A percentile compares a stretch with the other conserved stretches of the same genome.
These are phyloP conservation scores for Suillus lakei DNA, from an alignment of 768 basidiomycete genomes.

Conservation along the genomic window DNA sequence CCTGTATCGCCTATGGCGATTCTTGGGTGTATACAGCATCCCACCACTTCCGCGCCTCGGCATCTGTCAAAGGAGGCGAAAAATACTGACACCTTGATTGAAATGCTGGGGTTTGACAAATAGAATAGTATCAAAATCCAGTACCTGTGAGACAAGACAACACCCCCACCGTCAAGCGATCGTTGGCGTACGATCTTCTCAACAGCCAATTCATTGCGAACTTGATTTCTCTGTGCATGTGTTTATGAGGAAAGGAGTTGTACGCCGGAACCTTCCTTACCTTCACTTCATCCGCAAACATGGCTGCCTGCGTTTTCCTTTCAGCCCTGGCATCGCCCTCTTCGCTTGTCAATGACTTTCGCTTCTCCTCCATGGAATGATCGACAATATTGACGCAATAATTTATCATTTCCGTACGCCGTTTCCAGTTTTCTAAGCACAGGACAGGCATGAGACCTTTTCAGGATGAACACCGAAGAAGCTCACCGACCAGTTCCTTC, in stretches of 20 bases:
- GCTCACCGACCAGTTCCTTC: slow-evolving; percentile 78
- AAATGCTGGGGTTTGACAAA: slow-evolving; percentile 58
- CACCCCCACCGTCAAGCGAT: slow-evolving; percentile 66
- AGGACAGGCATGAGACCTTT: slow-evolving; percentile 22
- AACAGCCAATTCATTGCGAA: slow-evolving; percentile 74
- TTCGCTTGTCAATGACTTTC: slow-evolving; percentile 45
- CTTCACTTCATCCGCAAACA: slow-evolving; percentile 75
- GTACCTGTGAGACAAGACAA: slow-evolving; percentile 15
- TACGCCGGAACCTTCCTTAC: slow-evolving; percentile 42
- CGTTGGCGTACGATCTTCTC: slow-evolving; percentile 74
- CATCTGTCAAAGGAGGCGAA: slow-evolving; percentile 63
- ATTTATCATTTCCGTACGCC: slow-evolving; percentile 71
- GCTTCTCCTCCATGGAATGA: slow-evolving; percentile 61
- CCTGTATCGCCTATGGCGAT: slow-evolving; percentile 27
- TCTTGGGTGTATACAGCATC: slow-evolving; percentile 43
- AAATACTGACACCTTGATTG: slow-evolving; percentile 81
- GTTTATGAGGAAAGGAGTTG: slow-evolving; percentile 4
- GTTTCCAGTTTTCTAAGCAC: slow-evolving; percentile 66
- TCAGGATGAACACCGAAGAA: slow-evolving; percentile 16
- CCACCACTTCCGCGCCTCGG: slow-evolving; percentile 63
- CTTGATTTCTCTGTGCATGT: slow-evolving; percentile 61
- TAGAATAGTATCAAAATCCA: slow-evolving; percentile 17
- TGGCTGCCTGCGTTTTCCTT: slow-evolving; percentile 56
- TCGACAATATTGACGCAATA: slow-evolving; percentile 80
- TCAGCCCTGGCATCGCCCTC: slow-evolving; percentile 49